A percentile compares a stretch with the other conserved stretches of the same genome.
These are phyloP conservation scores for Fraxinus nigra DNA, from an alignment of 305 asterid species.

Conservation along the genomic window DNA sequence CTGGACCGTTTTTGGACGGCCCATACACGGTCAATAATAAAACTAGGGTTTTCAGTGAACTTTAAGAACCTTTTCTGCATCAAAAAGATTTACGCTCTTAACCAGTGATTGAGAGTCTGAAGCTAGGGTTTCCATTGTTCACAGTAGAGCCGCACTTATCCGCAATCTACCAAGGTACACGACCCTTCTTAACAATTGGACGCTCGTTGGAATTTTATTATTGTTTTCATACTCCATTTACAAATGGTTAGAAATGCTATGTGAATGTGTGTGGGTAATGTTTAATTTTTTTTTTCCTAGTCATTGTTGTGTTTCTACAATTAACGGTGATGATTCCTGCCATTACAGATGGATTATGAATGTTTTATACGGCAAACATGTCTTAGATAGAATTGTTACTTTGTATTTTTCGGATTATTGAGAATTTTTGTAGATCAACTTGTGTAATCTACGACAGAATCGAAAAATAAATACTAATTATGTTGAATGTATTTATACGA, in stretches of 20 bases:
- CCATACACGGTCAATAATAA: not conserved
- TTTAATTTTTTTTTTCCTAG: not conserved
- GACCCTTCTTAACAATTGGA: not conserved
- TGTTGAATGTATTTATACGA: not conserved
- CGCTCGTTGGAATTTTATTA: not conserved
- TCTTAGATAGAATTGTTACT: not conserved
- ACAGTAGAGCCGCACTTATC: not conserved
- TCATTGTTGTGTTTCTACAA: not conserved
- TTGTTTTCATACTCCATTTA: not conserved
- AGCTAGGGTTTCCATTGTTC: slow-evolving; percentile 9
- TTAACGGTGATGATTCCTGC: not conserved
- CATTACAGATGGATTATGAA: not conserved
- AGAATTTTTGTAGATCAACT: not conserved
- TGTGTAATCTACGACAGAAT: not conserved
- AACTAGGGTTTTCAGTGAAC: slow-evolving; percentile 25
- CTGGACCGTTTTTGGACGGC: not conserved
- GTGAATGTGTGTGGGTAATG: not conserved
- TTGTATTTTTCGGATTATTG: not conserved
- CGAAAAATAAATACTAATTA: not conserved
- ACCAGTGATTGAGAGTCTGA: slow-evolving; percentile 18
- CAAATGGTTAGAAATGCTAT: not conserved
- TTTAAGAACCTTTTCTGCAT: slow-evolving; percentile 21
- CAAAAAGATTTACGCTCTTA: not conserved
- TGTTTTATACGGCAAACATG: not conserved
- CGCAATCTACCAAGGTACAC: slow-evolving; percentile 13